Percentiles rank a stretch among this genome's conserved stretches.
These are phyloP conservation scores for Lentinula lateritia DNA, from an alignment of 768 basidiomycete species.

Conservation along the genomic window DNA sequence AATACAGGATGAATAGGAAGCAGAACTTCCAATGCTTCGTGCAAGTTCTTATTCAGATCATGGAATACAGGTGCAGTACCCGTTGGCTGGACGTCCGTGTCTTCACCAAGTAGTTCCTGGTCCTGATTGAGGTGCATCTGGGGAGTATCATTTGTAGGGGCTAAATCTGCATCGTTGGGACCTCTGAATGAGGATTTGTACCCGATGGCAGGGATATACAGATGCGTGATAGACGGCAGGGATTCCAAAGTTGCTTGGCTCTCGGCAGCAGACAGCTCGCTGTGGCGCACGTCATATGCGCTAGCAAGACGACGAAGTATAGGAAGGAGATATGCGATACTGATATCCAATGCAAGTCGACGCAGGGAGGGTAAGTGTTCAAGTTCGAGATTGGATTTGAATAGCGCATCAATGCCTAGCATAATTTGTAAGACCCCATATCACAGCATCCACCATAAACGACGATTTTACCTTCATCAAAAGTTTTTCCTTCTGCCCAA, in stretches of 20 bases:
- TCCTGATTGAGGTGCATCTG: background rate
- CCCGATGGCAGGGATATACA: background rate
- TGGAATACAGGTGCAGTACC: constrained; percentile 1
- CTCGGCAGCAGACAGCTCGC: background rate
- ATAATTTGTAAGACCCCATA: background rate
- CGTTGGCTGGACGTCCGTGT: background rate
- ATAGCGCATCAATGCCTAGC: background rate
- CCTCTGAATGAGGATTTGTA: constrained; percentile 1
- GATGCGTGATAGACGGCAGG: background rate
- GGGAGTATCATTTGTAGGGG: background rate
- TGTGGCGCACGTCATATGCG: background rate
- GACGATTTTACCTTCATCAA: background rate
- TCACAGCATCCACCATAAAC: background rate
- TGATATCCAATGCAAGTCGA: background rate
- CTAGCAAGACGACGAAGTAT: background rate
- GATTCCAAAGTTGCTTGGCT: background rate
- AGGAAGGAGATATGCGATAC: constrained; percentile 1
- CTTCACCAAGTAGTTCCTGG: background rate
- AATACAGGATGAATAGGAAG: constrained; percentile 2
- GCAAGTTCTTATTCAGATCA: background rate
- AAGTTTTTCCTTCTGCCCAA: background rate
- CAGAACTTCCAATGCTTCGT: background rate
- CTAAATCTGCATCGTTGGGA: background rate
- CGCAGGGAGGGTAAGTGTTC: background rate
- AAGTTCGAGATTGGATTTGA: background rate